Evolutionary conservation across 768 basidiomycete species (phyloP).

Genomic region (Suillus alpinus): DNA sequence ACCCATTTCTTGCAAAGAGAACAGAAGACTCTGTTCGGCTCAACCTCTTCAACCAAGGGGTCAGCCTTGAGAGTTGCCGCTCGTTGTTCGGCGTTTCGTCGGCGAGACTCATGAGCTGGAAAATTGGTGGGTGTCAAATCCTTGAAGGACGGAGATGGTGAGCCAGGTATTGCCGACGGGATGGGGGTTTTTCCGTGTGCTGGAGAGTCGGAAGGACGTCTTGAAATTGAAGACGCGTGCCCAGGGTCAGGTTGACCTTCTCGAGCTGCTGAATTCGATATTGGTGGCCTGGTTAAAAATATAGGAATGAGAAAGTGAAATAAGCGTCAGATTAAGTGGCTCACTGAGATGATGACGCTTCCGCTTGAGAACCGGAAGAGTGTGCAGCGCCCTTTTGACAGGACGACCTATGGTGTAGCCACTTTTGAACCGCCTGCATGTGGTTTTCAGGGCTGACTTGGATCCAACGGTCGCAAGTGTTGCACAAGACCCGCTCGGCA

Average conservation of each 20-base stretch:
- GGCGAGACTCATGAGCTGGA: conserved; percentile 60
- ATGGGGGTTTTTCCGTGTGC: conserved; percentile 6
- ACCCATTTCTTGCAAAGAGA: conserved; percentile 79
- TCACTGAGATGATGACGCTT: conserved; percentile 19
- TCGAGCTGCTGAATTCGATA: not conserved
- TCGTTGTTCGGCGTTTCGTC: conserved; percentile 77
- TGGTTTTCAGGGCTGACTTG: conserved; percentile 58
- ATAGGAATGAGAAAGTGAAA: not conserved
- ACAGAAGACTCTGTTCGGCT: conserved; percentile 75
- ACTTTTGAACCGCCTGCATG: conserved; percentile 56
- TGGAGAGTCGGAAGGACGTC: not conserved
- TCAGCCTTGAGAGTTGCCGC: conserved; percentile 70
- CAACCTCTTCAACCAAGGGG: conserved; percentile 61
- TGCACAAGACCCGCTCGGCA: conserved; percentile 67
- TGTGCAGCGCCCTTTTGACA: conserved; percentile 41
- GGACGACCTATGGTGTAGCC: conserved; percentile 58
- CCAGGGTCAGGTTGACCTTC: not conserved
- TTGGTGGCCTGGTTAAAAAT: not conserved
- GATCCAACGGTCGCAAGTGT: conserved; percentile 69
- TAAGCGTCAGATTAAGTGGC: not conserved
- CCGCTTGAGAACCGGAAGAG: conserved; percentile 11
- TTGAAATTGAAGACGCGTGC: not conserved
- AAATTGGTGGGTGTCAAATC: conserved; percentile 59
- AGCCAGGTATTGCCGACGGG: conserved; percentile 19
- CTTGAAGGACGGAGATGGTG: conserved; percentile 44